Evolutionary conservation across 2,329 filamentous ascomycete species (phyloP).

Genomic region (Aspergillus texensis): DNA sequence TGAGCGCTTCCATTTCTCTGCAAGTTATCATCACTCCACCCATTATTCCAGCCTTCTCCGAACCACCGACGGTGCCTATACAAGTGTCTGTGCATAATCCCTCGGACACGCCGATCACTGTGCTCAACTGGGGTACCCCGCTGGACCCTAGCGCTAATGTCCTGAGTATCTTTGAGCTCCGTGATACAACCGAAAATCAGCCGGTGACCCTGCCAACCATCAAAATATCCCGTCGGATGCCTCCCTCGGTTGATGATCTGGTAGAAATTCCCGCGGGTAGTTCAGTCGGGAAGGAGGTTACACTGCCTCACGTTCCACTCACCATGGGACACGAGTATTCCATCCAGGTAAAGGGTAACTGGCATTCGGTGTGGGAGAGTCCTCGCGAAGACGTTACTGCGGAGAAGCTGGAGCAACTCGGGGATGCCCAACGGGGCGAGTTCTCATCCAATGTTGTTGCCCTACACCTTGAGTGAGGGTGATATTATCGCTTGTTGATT

Average conservation of each 20-base stretch:
- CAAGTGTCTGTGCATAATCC: conserved; percentile 33
- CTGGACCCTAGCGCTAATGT: conserved; percentile 36
- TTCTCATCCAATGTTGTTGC: conserved; percentile 28
- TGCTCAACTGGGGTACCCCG: conserved; percentile 43
- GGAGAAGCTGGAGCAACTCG: conserved; percentile 24
- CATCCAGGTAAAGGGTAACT: conserved; percentile 36
- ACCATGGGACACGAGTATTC: conserved; percentile 35
- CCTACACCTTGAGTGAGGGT: conserved; percentile 18
- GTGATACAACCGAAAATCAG: conserved; percentile 24
- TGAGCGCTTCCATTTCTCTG: conserved; percentile 5
- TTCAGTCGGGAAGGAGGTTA: conserved; percentile 25
- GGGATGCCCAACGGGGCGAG: conserved; percentile 22
- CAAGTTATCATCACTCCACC: conserved; percentile 23
- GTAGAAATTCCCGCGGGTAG: conserved; percentile 33
- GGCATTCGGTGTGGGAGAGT: conserved; percentile 40
- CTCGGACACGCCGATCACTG: conserved; percentile 29
- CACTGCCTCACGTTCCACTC: conserved; percentile 30
- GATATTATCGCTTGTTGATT: neutral
- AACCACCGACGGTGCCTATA: conserved; percentile 25
- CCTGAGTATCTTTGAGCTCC: conserved; percentile 35
- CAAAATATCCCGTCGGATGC: conserved; percentile 37
- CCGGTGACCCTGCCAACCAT: conserved; percentile 33
- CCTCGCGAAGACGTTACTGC: conserved; percentile 25
- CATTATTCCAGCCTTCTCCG: conserved; percentile 15
- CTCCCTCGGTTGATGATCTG: conserved; percentile 32